Evolutionary conservation across 768 basidiomycete species (phyloP), one percentile per base, ranked within the genome.

Genomic region (Mycena amicta): DNA sequence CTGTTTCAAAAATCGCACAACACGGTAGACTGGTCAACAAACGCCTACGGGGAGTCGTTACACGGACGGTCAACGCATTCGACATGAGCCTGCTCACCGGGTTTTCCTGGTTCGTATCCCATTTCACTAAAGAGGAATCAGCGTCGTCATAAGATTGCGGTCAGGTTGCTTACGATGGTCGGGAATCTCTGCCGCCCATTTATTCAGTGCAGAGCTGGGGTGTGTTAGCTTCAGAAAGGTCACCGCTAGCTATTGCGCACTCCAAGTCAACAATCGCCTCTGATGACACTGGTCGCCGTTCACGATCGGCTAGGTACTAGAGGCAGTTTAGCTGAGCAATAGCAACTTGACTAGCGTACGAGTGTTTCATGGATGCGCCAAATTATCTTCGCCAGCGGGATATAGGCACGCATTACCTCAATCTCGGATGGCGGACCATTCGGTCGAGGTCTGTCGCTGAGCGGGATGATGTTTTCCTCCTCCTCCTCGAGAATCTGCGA

Each of bases 121-220:
- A 60, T 40, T 51, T 41, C 41, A 60, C 59, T 60, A 4, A 8
- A n/a, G 27, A 13, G 43, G n/a, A n/a, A n/a, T n/a, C n/a, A n/a
- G n/a, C n/a, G n/a, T n/a, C n/a, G n/a, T n/a, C n/a, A n/a, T n/a
- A n/a, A n/a, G n/a, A n/a, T n/a, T n/a, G n/a, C n/a, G n/a, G n/a
- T n/a, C n/a, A n/a, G n/a, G n/a, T n/a, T n/a, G n/a, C 71, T 22
- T 40, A 77, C 75, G 53, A 23, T 77, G 77, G 27, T 71, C 68
- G 2, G 84, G 84, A 2, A 86, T 73, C 3, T 72, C 66, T 37
- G 84, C 81, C 1, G 81, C 73, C 86, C 86, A 87, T 13, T 75
- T 73, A 57, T 85, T 86, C 23, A 87, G 67, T 2, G 78, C 78
- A 6, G 81, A 82, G 69, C 86, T 86, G 18, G 85, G 74, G 53